These are phyloP conservation scores for Yarrowia hollandica DNA, from an alignment of 805 yeast species.

Conservation along the genomic window DNA sequence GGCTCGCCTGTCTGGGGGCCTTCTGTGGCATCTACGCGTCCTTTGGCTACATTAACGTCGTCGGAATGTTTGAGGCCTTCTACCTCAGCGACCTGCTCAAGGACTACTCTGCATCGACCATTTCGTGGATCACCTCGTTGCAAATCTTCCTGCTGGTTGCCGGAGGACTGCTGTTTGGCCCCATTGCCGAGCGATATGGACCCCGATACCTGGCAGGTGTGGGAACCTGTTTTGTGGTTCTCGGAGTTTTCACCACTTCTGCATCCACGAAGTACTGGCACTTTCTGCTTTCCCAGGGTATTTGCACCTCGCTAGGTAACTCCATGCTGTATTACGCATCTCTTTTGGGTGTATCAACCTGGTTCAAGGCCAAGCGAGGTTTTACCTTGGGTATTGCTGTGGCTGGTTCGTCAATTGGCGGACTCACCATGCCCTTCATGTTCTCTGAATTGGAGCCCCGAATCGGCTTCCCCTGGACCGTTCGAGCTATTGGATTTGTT, in stretches of 20 bases:
- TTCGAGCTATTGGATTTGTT: conserved; percentile 49
- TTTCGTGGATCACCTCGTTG: conserved; percentile 67
- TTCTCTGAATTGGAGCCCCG: conserved; percentile 48
- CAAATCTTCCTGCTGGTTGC: conserved; percentile 43
- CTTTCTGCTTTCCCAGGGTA: conserved; percentile 56
- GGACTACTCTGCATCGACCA: conserved; percentile 48
- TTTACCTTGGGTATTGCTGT: conserved; percentile 62
- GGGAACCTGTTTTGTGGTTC: conserved; percentile 49
- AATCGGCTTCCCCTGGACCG: conserved; percentile 61
- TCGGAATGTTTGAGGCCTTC: conserved; percentile 63
- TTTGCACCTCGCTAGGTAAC: conserved; percentile 51
- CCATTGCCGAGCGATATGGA: conserved; percentile 61
- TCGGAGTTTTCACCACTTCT: conserved; percentile 55
- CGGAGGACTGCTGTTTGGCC: conserved; percentile 52
- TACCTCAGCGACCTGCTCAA: conserved; percentile 54
- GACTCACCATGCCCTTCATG: conserved; percentile 59
- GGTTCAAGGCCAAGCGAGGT: conserved; percentile 59
- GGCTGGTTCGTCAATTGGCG: conserved; percentile 68
- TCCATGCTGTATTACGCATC: conserved; percentile 54
- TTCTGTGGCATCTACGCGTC: conserved; percentile 20
- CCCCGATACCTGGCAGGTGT: conserved; percentile 47
- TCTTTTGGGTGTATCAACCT: conserved; percentile 53
- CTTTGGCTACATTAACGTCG: conserved; percentile 65
- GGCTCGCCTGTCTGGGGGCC: conserved; percentile 21
- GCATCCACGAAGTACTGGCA: conserved; percentile 55